Conservation (phyloP, 2,329 filamentous ascomycete species). For the Apiospora pterosperma region DNA sequence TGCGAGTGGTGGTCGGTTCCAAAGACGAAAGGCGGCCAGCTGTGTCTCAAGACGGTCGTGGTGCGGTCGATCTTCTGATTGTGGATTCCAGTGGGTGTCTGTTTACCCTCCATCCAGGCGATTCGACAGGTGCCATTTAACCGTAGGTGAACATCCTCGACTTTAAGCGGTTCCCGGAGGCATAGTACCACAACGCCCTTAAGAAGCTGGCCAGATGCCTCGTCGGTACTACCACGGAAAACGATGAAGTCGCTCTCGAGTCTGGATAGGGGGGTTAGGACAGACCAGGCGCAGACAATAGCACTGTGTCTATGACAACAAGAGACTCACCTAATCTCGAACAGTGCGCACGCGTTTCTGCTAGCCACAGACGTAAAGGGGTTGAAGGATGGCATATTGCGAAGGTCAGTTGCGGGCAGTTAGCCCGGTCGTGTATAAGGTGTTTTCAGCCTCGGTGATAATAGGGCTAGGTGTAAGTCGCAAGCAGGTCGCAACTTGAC, state of each 20-base stretch:
- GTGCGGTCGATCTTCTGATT: constrained; percentile 58
- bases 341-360: constrained; percentile 27
- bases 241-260: constrained; percentile 78
- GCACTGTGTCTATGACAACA: not conserved
- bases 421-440: not conserved
- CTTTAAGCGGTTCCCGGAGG: constrained; percentile 62
- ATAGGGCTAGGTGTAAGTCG: not conserved
- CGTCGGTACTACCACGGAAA: constrained; percentile 70
- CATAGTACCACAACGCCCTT: constrained; percentile 74
- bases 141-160: constrained; percentile 71
- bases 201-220: constrained; percentile 71
- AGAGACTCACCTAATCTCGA: constrained; percentile 30
- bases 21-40: constrained; percentile 65
- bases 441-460: not conserved
- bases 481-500: not conserved
- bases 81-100: constrained; percentile 55
- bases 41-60: constrained; percentile 61
- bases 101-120: constrained; percentile 50
- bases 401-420: not conserved
- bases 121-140: constrained; percentile 67
- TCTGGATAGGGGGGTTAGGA: constrained; percentile 36
- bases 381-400: constrained; percentile 27
- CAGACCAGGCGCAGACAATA: not conserved
- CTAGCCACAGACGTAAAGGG: constrained; percentile 27
- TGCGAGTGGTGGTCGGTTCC: constrained; percentile 52